Conservation (phyloP, 192 early-diverging fungal genomes). For the Rhizophagus prolifer region DNA sequence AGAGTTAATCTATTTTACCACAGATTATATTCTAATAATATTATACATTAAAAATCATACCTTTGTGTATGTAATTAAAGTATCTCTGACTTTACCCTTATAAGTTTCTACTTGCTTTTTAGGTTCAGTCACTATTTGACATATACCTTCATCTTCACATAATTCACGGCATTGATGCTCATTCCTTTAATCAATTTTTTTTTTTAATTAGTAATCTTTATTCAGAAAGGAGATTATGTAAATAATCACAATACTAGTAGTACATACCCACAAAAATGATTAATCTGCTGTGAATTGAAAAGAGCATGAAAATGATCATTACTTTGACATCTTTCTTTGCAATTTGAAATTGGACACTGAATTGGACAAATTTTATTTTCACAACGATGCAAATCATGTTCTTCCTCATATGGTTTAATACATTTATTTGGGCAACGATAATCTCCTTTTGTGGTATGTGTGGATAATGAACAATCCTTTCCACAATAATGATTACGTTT, state of each 20-base stretch:
- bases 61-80: slow-evolving; percentile 21
- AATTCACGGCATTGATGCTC: slow-evolving; percentile 28
- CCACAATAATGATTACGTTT: slow-evolving; percentile 31
- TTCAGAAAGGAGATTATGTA: no score
- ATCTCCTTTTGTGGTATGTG: not conserved
- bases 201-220: not conserved
- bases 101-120: slow-evolving; percentile 6
- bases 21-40: not conserved
- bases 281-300: not conserved
- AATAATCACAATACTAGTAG: not conserved
- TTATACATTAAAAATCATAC: not conserved
- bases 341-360: slow-evolving; percentile 7
- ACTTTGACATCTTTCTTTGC: slow-evolving; percentile 8
- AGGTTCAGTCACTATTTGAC: slow-evolving; percentile 20
- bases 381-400: slow-evolving; percentile 16
- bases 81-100: not conserved
- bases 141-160: slow-evolving; percentile 26
- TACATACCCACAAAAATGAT: slow-evolving; percentile 29
- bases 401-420: slow-evolving; percentile 17
- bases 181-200: not conserved
- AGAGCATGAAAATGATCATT: slow-evolving; percentile 23
- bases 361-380: slow-evolving; percentile 25
- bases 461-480: slow-evolving; percentile 22
- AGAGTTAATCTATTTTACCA: not conserved
- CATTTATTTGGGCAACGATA: slow-evolving; percentile 24